Base-by-base conservation (phyloP, 2,329 filamentous ascomycete genomes). In the Arachnopeziza araneosa region DNA sequence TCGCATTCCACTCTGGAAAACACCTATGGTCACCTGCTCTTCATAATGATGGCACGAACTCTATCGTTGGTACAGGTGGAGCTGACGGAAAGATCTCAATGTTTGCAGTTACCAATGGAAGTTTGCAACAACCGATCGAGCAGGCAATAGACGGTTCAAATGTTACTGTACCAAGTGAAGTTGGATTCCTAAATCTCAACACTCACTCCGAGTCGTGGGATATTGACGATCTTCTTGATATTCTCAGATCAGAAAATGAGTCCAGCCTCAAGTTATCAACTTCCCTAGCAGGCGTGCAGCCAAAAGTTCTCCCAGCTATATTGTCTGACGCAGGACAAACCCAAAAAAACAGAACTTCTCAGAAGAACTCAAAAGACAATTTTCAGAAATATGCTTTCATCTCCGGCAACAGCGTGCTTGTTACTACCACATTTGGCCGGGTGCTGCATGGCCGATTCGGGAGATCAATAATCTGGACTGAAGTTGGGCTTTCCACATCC, bases 1-100 rank as follows among this genome's bases (percentile, higher is more conserved):
- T 84, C 55, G 79, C 82, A 2, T 83, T 85, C 61, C 93, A 98
- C 71, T 80, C 79, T 36, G 95, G 95, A 7, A 99, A 97, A 74
- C 92, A 97, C 70, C 86, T 98, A 7, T 98, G 93, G 93, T 87
- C 92, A 0, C 80, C 86, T 48, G 84, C 83, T 14, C 73, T 91
- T 22, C 49, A 52, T 23, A 19, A 49, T 8, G 53, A 52, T 36
- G 19, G 32, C 32, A 19, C 9, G 2, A 36, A 10, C 7, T 44
- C 24, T n/a, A 36, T 56, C 21, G 19, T 69, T 50, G 86, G 83
- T 3, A 92, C 90, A 1, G 95, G 95, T 14, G 95, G 91, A n/a
- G 88, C 90, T 12, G 95, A 99, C 74, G 88, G 92, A 19, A 84
- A 80, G 64, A 80, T 88, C 50, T 78, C 79, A 2, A 67, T 84